Base-by-base conservation (phyloP, 768 basidiomycete genomes). In the Tulasnella sp. region DNA sequence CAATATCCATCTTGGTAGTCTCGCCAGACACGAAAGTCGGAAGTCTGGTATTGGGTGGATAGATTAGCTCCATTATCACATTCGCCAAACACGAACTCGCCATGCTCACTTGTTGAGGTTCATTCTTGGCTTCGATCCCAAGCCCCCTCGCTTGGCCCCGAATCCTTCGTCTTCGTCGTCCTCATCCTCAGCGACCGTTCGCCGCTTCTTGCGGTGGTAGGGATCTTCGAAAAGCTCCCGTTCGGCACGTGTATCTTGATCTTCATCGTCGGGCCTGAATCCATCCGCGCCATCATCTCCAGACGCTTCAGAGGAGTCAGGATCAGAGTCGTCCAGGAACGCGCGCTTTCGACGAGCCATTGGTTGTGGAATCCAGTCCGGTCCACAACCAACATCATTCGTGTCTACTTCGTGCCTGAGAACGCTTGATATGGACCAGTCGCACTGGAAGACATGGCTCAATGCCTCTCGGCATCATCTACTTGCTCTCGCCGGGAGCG, bases 321-420 rank as follows among this genome's bases (percentile, higher is more conserved):
- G 83, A 69, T 86, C 79, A 61, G 72, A 81, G 44, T 83, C 84
- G 56, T 88, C 87, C 44, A 88, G 79, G 41, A 88, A 73, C 43
- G 82, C 75, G 60, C 87, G 81, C 69, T 90, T 91, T 63, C 86
- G 76, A 56, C 87, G 81, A 56, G 81, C 80, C 88, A 91, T 91
- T 48, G 27, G n/a, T n/a, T n/a, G n/a, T n/a, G n/a, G n/a, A 38
- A 23, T n/a, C n/a, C n/a, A n/a, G n/a, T n/a, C n/a, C n/a, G n/a
- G n/a, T n/a, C n/a, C n/a, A n/a, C n/a, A n/a, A n/a, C n/a, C n/a
- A n/a, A n/a, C n/a, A n/a, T n/a, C n/a, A n/a, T n/a, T n/a, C n/a
- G n/a, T n/a, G n/a, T n/a, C n/a, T n/a, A n/a, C n/a, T n/a, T n/a
- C n/a, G n/a, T n/a, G n/a, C n/a, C n/a, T n/a, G n/a, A n/a, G n/a